Conservation (phyloP, 2,329 filamentous ascomycete species). For the Thelonectria olida region DNA sequence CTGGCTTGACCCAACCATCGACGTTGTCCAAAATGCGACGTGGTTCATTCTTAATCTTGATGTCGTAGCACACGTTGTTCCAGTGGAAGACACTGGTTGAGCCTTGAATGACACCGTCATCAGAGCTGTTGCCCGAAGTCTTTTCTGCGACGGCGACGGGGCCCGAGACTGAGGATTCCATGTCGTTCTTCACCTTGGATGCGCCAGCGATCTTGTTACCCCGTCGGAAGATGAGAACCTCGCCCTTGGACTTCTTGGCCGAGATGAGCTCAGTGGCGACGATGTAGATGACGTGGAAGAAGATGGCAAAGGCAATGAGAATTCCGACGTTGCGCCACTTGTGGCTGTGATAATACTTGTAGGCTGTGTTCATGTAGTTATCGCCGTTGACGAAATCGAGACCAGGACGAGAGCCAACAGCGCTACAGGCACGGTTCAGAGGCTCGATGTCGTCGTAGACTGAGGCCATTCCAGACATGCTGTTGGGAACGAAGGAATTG, state of each 20-base stretch:
- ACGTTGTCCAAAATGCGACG: conserved; percentile 75
- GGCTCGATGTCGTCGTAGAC: conserved; percentile 41
- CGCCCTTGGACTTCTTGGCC: conserved; percentile 66
- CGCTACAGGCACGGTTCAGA: conserved; percentile 54
- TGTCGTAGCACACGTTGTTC: conserved; percentile 78
- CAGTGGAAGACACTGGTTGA: conserved; percentile 68
- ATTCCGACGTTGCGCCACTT: conserved; percentile 68
- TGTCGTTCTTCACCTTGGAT: conserved; percentile 29
- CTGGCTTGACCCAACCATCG: conserved; percentile 79
- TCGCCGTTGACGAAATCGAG: conserved; percentile 55
- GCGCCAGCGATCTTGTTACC: conserved; percentile 40
- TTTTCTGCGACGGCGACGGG: conserved; percentile 35
- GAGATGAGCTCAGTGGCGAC: conserved; percentile 57
- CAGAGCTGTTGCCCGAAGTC: conserved; percentile 1
- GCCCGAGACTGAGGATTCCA: conserved; percentile 30
- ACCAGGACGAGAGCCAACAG: conserved; percentile 59
- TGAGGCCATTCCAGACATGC: conserved; percentile 37
- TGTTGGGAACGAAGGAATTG: conserved; percentile 32
- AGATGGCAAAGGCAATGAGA: conserved; percentile 59
- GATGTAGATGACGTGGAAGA: conserved; percentile 59
- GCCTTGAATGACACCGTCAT: conserved; percentile 34
- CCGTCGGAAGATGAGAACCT: conserved; percentile 67
- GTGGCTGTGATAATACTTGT: conserved; percentile 57
- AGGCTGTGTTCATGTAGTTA: conserved; percentile 56
- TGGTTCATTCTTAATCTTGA: conserved; percentile 72